Base-by-base conservation (phyloP, 805 yeast genomes). In the Kazachstania psychrophila region DNA sequence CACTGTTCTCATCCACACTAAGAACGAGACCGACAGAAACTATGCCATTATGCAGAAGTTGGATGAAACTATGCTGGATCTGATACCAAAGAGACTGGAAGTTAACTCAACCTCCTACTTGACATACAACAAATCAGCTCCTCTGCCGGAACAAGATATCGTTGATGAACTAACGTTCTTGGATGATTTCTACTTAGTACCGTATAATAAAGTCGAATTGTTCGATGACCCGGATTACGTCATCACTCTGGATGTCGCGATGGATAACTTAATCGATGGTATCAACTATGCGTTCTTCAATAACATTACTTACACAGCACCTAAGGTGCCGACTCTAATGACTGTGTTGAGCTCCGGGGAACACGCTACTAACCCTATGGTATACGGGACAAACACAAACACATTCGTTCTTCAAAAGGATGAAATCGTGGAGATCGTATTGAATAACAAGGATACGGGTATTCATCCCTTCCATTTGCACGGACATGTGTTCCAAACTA, bases 381-480 rank as follows among this genome's bases (percentile, higher is more conserved):
- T 81, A 30, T 83, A 77, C 49, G 98, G 98, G 50, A 59, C 81
- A 35, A 80, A 84, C 65, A 81, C 94, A 36, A 70, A 88, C 55
- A 51, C 95, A 0, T 68, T 71, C 54, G 85, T 89, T 12, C 64
- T 89, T 71, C 50, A 57, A 33, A 60, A 60, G 32, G 63, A 64
- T 40, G 69, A 66, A 37, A 66, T 82, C 40, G 72, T 89, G 23
- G 94, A 89, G 56, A 73, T 89, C 48, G 82, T 84, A 6, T 54
- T 89, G 29, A 89, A 89, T 68, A 88, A 87, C 62, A 64, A 65
- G 42, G 98, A 89, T 61, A 75, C 94, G 5, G 96, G 97, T 57
- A 80, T 70, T 50, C 98, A 89, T 66, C 97, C 98, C 22, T 89
- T 89, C 92, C 98, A 89, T 65, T 66, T 89, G 57, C 98, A 89